Base-by-base conservation (phyloP, 306 rosid genomes). In the Cyclanthera cordifolia region DNA sequence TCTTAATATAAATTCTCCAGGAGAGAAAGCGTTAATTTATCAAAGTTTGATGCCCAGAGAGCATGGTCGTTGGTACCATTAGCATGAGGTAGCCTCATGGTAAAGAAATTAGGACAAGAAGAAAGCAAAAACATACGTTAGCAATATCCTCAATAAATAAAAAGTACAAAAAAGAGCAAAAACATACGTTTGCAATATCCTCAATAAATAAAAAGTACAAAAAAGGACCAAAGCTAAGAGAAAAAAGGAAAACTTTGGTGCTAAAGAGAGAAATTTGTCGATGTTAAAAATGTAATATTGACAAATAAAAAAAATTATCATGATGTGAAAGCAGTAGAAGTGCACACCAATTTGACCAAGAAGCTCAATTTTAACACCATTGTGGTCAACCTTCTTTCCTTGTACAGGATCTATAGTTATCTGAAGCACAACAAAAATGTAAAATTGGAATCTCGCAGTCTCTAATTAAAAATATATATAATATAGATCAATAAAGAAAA, bases 371-470 rank as follows among this genome's bases (percentile, higher is more conserved):
- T 93, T 90, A 58, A 93, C 83, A 24, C 97, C 99, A 78, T 93
- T 93, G 85, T 93, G 99, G 69, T 93, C 97, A 55, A 93, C 79
- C 79, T 88, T 93, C 82, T 90, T 93, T 79, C 97, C 99, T 79
- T 88, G 99, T 85, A 90, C 70, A 63, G 96, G 99, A 75, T 93
- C 97, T 65, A 93, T 74, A 32, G 88, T 80, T 69, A 90, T 80
- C 99, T 90, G 79, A 24, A 28, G 55, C 17, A 73, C 72, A 39
- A 75, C 53, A 60, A 75, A 80, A 74, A 77, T 8, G 48, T 30
- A 37, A 37, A 34, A 39, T 21, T 32, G 52, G 20, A 39, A 71
- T 41, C 17, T 43, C 27, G 11, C 48, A 16, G 8, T 28, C 16
- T 56, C 55, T 15, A 71, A 7, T 21, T 4, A 41, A 46, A 4